Evolutionary conservation across 2,329 filamentous ascomycete species (phyloP).

Genomic region (Drechslerella coelobrocha): DNA sequence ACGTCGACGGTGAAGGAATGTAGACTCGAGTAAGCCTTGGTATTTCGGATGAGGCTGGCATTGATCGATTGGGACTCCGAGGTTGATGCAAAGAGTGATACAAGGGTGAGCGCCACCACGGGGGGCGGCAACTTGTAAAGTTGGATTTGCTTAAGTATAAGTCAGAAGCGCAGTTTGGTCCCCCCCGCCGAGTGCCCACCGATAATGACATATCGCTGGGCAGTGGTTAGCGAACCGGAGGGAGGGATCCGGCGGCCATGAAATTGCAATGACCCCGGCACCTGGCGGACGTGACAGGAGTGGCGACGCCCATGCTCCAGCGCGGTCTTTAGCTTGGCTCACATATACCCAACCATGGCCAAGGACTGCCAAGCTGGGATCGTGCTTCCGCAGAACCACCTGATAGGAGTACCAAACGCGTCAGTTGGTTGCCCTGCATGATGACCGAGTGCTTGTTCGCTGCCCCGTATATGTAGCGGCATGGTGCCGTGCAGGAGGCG

Average conservation of each 20-base stretch:
- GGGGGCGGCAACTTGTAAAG: no score
- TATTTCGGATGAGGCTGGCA: neutral
- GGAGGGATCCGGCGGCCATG: no score
- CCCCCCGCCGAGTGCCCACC: no score
- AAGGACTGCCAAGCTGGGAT: neutral
- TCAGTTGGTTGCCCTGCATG: conserved; percentile 2
- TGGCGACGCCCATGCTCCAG: neutral
- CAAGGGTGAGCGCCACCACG: neutral
- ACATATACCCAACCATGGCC: neutral
- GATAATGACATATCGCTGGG: conserved; percentile 19
- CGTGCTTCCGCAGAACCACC: neutral
- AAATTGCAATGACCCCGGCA: conserved; percentile 25
- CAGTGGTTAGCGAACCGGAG: conserved; percentile 42
- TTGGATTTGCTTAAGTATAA: no score
- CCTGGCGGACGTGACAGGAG: conserved; percentile 12
- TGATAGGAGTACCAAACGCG: neutral
- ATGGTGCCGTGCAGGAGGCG: neutral
- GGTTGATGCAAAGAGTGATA: neutral
- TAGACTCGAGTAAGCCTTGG: neutral
- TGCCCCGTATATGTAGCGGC: neutral
- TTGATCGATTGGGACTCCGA: neutral
- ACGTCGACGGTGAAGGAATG: neutral
- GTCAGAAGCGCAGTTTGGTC: no score
- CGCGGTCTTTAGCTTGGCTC: neutral
- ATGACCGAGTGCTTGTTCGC: neutral